A percentile compares a stretch with the other conserved stretches of the same genome.
phyloP scores from a whole-genome alignment of 352 stramenopile genomes.

The Phytophthora capsici region DNA sequence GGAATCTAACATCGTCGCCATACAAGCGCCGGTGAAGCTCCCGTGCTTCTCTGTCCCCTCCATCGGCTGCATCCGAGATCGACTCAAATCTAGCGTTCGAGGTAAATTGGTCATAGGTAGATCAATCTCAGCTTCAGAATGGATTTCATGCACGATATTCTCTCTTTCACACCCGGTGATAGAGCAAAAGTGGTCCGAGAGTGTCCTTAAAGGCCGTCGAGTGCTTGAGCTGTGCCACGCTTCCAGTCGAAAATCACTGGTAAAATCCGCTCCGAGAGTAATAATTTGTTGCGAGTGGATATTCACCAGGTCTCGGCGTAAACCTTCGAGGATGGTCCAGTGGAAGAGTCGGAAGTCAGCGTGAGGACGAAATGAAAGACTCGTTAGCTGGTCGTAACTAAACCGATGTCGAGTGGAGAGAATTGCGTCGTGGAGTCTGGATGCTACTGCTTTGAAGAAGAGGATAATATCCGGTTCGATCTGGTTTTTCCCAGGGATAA shows the following conservation, averaged over 20 bases:
- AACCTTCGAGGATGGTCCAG: conserved; percentile 41
- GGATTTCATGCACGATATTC: conserved; percentile 49
- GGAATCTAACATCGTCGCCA: conserved; percentile 71
- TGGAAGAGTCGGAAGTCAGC: conserved; percentile 48
- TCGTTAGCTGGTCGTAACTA: conserved; percentile 57
- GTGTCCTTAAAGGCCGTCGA: conserved; percentile 34
- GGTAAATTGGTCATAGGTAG: conserved; percentile 83
- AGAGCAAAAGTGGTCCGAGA: conserved; percentile 61
- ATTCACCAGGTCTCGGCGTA: conserved; percentile 56
- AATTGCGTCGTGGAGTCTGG: conserved; percentile 46
- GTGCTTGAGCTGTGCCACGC: conserved; percentile 57
- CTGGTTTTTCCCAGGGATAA: conserved; percentile 41
- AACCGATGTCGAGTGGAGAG: conserved; percentile 41
- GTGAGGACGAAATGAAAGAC: conserved; percentile 39
- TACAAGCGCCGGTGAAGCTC: conserved; percentile 53
- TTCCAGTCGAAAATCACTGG: conserved; percentile 49
- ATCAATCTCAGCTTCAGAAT: conserved; percentile 49
- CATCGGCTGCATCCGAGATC: conserved; percentile 43
- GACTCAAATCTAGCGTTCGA: conserved; percentile 62
- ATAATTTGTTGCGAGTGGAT: conserved; percentile 79
- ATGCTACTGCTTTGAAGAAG: conserved; percentile 50
- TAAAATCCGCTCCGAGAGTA: conserved; percentile 70
- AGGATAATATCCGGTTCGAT: conserved; percentile 54
- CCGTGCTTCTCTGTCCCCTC: conserved; percentile 66
- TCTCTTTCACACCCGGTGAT: conserved; percentile 45